Evolutionary conservation across 768 basidiomycete genomes (phyloP), one percentile per base, ranked within the genome.

Genomic region (Naganishia vishniacii): DNA sequence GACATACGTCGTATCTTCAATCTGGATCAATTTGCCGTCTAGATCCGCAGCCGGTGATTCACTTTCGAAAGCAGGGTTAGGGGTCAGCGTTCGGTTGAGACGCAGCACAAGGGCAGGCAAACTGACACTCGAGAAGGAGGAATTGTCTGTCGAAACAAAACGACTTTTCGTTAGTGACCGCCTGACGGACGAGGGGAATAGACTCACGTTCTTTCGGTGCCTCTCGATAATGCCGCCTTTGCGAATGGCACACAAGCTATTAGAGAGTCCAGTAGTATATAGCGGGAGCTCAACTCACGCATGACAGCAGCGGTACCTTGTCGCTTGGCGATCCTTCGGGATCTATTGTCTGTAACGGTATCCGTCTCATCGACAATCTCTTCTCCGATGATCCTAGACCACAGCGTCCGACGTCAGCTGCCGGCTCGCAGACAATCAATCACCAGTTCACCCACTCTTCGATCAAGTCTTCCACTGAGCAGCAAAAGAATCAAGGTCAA

Each of bases 301-400:
- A 93, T 90, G 41, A 90, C 82, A 8, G 84, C 83, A 8, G 87
- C 83, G 13, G 85, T 89, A 13, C 86, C 86, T 65, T 82, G 76
- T 15, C 92, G 81, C 67, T 82, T 85, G 0, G 88, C 91, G 8
- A 81, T 80, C 64, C 82, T 82, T 73, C 91, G 92, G 58, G 84
- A 86, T 49, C 85, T 85, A 72, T 94, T 95, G 69, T 91, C 89
- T 68, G 89, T 85, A 69, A 88, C 93, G 28, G 85, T 82, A 78
- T 95, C 92, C 2, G 91, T 94, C 77, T 95, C 92, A 71, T 94
- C 92, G 31, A 94, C 88, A 60, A 95, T 94, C 75, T 95, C 93
- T 78, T 95, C 91, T 0, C 88, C 86, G 20, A 97, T 89, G 67
- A 98, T 95, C 51, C 72, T 72, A 41, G 13, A 12, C 29, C 34